Percentiles rank a stretch among this genome's conserved stretches.
Evolutionary conservation across 1,284 basidiomycete genomes (phyloP).

Genomic region (Boletus albobrunnescens): DNA sequence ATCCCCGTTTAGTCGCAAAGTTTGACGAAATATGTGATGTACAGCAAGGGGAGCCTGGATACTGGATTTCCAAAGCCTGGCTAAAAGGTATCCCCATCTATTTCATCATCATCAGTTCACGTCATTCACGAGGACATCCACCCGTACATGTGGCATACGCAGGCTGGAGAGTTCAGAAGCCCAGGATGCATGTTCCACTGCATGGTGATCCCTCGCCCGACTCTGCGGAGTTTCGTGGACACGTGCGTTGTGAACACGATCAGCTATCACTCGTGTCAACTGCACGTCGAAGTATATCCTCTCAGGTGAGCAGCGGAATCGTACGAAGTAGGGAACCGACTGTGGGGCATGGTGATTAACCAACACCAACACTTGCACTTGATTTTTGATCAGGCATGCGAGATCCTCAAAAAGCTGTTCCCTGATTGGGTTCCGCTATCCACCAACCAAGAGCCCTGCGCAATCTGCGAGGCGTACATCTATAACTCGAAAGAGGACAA

Average conservation of each 20-base stretch:
- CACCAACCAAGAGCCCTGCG: slow-evolving; percentile 50
- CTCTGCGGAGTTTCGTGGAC: slow-evolving; percentile 45
- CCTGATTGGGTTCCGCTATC: slow-evolving; percentile 59
- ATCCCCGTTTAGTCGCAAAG: slow-evolving; percentile 53
- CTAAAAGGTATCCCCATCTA: slow-evolving; percentile 51
- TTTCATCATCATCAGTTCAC: slow-evolving; percentile 9
- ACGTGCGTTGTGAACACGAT: slow-evolving; percentile 71
- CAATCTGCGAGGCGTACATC: slow-evolving; percentile 54
- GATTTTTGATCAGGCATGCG: slow-evolving; percentile 45
- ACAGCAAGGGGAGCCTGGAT: slow-evolving; percentile 44
- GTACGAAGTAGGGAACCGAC: slow-evolving; percentile 7
- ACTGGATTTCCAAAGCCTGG: slow-evolving; percentile 77
- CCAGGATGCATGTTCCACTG: slow-evolving; percentile 64
- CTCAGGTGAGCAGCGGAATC: slow-evolving; percentile 39
- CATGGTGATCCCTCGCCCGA: slow-evolving; percentile 64
- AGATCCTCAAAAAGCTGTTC: slow-evolving; percentile 54
- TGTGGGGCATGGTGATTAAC: slow-evolving; percentile 20
- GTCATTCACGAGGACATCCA: slow-evolving; percentile 13
- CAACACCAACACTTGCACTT: slow-evolving; percentile 11
- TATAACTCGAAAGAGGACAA: slow-evolving; percentile 56
- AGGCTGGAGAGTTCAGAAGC: slow-evolving; percentile 71
- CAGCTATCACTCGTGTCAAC: slow-evolving; percentile 50
- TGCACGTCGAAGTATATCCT: slow-evolving; percentile 57
- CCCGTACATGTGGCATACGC: slow-evolving; percentile 9
- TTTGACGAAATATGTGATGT: slow-evolving; percentile 52